Base-by-base conservation (phyloP, 1,284 basidiomycete genomes). In the Fomitiporia mediterranea region DNA sequence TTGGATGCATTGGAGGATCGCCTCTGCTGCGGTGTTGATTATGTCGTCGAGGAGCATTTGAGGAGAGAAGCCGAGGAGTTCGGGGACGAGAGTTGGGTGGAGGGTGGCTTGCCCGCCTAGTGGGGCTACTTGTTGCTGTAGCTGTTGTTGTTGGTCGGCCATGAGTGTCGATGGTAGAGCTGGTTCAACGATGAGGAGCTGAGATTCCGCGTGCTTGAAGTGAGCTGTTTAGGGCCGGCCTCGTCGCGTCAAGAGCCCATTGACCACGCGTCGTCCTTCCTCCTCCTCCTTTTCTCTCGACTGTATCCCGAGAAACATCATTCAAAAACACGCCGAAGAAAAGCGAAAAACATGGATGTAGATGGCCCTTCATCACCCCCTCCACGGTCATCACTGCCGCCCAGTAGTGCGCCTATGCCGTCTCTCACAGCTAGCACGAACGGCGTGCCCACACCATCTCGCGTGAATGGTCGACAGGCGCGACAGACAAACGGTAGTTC, bases 31-130 rank as follows among this genome's bases (percentile, higher is more conserved):
- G 46, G 77, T 77, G 69, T 84, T 83, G 61, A 85, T 80, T 43
- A 84, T 80, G 60, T 86, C 83, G 67, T 86, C 84, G 2, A 86
- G 77, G 4, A 86, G 72, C 30, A 85, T 76, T 60, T 86, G 84
- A 1, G 84, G 84, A 0, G 82, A 80, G 62, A 84, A 86, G 4
- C 80, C 81, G 6, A 86, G 75, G 11, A 84, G 75, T 65, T 86
- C 84, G 0, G 82, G 79, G 2, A 86, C 71, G 6, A 86, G 70
- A 1, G 62, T 60, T 13, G 61, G 51, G 21, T 59, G 51, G 11
- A 58, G 9, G 30, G 27, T 17, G 13, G 44, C 27, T 44, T 52
- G 56, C 1, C 42, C 25, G 19, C 53, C 38, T 19, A n/a, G 23
- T n/a, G 34, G 46, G 3, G 34, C n/a, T n/a, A 32, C 6, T 35